Conservation (phyloP, 1,284 basidiomycete species). For the Rhodotorula sp. region DNA sequence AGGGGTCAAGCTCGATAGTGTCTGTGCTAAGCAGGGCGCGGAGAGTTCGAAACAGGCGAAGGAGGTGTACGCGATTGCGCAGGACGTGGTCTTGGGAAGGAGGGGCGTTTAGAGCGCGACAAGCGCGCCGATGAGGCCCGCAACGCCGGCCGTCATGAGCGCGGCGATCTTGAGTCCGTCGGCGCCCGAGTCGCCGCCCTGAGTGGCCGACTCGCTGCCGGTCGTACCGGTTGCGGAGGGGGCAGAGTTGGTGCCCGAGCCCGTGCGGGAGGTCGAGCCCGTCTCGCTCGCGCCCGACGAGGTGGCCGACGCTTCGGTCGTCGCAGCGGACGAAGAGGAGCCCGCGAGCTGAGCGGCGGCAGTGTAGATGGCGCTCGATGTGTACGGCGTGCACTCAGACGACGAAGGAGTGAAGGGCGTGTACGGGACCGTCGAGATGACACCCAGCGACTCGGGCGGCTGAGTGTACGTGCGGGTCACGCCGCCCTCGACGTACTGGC, state of each 20-base stretch:
- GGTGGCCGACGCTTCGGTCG: constrained; percentile 37
- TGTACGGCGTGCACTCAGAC: constrained; percentile 63
- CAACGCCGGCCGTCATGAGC: neutral
- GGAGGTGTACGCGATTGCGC: neutral
- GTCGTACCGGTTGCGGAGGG: neutral
- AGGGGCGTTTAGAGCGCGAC: neutral
- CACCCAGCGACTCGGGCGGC: constrained; percentile 36
- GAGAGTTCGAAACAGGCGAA: neutral
- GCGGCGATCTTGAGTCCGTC: constrained; percentile 13
- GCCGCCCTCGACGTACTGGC: constrained; percentile 57
- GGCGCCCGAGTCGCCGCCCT: constrained; percentile 1
- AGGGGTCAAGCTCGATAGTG: neutral
- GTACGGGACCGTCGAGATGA: constrained; percentile 59
- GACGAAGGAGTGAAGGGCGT: constrained; percentile 62
- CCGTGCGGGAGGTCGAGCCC: neutral
- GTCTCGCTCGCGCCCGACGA: neutral
- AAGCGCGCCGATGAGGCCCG: constrained; percentile 7
- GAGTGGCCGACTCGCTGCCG: neutral
- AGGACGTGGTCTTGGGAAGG: no score
- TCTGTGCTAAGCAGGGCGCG: neutral
- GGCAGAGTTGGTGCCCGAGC: neutral
- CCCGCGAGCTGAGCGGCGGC: constrained; percentile 31
- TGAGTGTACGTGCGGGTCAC: constrained; percentile 34
- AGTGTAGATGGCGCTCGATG: constrained; percentile 61
- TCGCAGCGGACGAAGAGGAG: constrained; percentile 25